Conservation (phyloP, 352 stramenopile genomes). For the Globisporangium abappressorium region DNA sequence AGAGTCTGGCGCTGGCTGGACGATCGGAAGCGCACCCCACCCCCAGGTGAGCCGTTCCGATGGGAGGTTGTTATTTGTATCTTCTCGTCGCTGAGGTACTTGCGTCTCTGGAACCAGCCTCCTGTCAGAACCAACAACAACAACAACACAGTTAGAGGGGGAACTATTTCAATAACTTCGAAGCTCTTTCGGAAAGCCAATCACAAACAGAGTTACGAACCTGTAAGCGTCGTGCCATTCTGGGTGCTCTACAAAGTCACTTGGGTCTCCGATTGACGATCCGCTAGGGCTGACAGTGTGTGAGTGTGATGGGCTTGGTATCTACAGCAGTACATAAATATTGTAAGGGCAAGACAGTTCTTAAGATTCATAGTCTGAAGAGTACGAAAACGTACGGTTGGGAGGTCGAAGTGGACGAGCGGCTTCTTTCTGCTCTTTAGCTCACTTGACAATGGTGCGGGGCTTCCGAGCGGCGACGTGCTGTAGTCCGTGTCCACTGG, state of each 20-base stretch:
- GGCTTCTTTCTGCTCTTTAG: not conserved
- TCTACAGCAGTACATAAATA: not conserved
- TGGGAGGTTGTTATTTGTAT: slow-evolving; percentile 9
- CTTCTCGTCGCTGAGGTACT: slow-evolving; percentile 11
- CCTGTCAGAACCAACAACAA: not conserved
- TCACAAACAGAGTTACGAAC: slow-evolving; percentile 9
- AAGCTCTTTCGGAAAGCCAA: not conserved
- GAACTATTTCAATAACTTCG: not conserved
- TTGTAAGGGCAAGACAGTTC: not conserved
- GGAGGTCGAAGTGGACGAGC: slow-evolving; percentile 7
- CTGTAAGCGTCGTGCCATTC: slow-evolving; percentile 36
- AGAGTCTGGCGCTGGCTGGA: slow-evolving; percentile 15
- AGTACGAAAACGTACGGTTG: not conserved
- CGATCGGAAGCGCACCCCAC: slow-evolving; percentile 46
- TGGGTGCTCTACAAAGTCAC: slow-evolving; percentile 1
- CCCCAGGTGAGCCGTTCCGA: slow-evolving; percentile 52
- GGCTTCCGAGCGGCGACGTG: slow-evolving; percentile 59
- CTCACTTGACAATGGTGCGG: slow-evolving; percentile 14
- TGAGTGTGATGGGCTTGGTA: not conserved
- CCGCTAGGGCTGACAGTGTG: slow-evolving; percentile 8
- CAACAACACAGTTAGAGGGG: not conserved
- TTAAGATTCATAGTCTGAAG: not conserved
- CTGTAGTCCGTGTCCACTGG: slow-evolving; percentile 62
- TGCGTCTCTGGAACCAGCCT: slow-evolving; percentile 12
- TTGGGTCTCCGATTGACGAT: not conserved